Conservation (phyloP, 352 stramenopile genomes). For the Pythium dissotocum region DNA sequence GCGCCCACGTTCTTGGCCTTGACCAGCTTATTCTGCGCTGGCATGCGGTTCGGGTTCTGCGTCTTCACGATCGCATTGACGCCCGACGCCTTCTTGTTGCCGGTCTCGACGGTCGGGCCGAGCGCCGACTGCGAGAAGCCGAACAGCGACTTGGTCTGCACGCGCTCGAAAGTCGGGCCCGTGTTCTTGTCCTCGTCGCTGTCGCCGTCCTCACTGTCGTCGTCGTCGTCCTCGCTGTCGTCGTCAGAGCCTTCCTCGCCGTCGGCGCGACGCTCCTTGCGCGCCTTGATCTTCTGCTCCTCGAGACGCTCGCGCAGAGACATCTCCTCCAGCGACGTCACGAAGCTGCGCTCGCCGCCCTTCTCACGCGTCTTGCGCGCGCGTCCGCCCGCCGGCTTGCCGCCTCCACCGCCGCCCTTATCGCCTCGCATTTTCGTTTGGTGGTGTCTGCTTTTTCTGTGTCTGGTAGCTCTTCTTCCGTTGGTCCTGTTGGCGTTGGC, state of each 20-base stretch:
- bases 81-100: constrained; percentile 72
- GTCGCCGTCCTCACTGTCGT: constrained; percentile 43
- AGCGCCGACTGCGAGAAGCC: constrained; percentile 62
- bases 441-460: neutral
- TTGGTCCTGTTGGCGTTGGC: constrained; percentile 20
- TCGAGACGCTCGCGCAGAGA: constrained; percentile 68
- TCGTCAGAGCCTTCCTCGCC: constrained; percentile 39
- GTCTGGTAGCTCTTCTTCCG: constrained; percentile 4
- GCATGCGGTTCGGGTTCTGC: constrained; percentile 80
- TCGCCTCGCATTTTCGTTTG: constrained; percentile 45
- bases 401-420: constrained; percentile 36
- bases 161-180: constrained; percentile 69
- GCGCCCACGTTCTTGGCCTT: constrained; percentile 84
- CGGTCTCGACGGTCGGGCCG: constrained; percentile 55
- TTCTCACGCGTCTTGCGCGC: constrained; percentile 65
- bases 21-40: constrained; percentile 79
- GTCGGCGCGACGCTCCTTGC: constrained; percentile 66
- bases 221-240: constrained; percentile 49
- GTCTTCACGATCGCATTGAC: constrained; percentile 72
- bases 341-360: constrained; percentile 71
- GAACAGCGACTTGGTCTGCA: constrained; percentile 76
- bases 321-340: constrained; percentile 86
- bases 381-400: constrained; percentile 43
- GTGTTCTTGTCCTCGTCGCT: constrained; percentile 39
- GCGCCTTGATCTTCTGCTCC: constrained; percentile 66